Base-by-base conservation (phyloP, 2,329 filamentous ascomycete species). In the Penicillium sp. region DNA sequence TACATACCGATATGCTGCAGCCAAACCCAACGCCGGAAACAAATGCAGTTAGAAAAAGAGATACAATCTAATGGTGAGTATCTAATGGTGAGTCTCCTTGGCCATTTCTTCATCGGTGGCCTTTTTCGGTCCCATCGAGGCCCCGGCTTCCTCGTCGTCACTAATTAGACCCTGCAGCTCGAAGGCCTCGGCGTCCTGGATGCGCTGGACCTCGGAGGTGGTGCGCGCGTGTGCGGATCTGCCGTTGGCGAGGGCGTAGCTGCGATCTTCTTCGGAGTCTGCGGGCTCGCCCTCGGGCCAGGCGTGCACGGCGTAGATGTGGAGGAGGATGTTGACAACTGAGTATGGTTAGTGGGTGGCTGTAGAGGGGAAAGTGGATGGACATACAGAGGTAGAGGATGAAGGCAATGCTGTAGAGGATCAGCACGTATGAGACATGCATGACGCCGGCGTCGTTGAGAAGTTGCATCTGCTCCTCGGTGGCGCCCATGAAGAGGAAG, bases 401-500 rank as follows among this genome's bases (percentile, higher is more conserved):
- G 68, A 95, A 96, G 20, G 91, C 85, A 42, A 96, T 76, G 60
- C 88, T 95, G 76, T 86, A 97, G 8, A 96, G 74, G 43, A 97
- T 90, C 22, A 98, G 77, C 32, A 97, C 82, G 67, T 97, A 98
- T 4, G 90, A 85, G 34, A 97, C 87, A 62, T 94, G 89, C 22
- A 89, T 89, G 60, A 97, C 83, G 49, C 83, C 78, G 0, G 87
- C 85, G 31, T 80, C 74, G 32, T 81, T 77, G 4, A 97, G 75
- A 1, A 96, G 74, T 18, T 76, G 63, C 87, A 97, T 95, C 70
- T 97, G 93, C 71, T 98, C 90, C 67, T 97, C 93, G 0, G 89
- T 97, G 13, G 93, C 91, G 26, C 89, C 87, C 89, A 97, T 95
- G 73, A 98, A 98, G 32, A 98, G 77, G 72, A 97, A 95, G 1